phyloP scores from a whole-genome alignment of 805 yeast species.

The Candida xiaguanensis region DNA sequence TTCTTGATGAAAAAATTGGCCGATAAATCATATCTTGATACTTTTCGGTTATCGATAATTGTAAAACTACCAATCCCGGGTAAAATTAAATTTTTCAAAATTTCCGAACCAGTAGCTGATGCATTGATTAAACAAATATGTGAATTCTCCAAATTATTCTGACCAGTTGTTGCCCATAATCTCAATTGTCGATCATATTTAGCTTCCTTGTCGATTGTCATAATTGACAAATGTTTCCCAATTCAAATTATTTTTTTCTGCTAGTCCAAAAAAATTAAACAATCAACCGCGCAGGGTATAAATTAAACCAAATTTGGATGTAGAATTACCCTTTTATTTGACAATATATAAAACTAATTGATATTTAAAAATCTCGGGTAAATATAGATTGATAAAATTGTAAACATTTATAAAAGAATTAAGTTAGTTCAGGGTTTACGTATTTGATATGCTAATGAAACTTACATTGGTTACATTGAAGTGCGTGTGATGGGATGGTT shows the following conservation, averaged over 20 bases:
- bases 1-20: constrained; percentile 60
- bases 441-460: neutral
- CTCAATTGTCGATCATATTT: constrained; percentile 86
- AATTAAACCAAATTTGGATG: no score
- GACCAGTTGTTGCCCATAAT: constrained; percentile 83
- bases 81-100: constrained; percentile 70
- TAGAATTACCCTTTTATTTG: no score
- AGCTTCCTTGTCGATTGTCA: constrained; percentile 35
- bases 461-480: neutral
- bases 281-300: neutral
- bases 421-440: no score
- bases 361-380: no score
- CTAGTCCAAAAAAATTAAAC: neutral
- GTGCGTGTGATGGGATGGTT: no score
- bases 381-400: no score
- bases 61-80: constrained; percentile 69
- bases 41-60: constrained; percentile 47
- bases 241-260: neutral
- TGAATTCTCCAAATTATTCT: constrained; percentile 50
- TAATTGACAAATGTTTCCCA: neutral
- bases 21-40: constrained; percentile 43
- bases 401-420: no score
- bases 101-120: constrained; percentile 59
- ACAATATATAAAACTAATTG: no score
- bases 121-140: constrained; percentile 62